Base-by-base conservation (phyloP, 345 rosid species). In the Hibiscus syriacus region DNA sequence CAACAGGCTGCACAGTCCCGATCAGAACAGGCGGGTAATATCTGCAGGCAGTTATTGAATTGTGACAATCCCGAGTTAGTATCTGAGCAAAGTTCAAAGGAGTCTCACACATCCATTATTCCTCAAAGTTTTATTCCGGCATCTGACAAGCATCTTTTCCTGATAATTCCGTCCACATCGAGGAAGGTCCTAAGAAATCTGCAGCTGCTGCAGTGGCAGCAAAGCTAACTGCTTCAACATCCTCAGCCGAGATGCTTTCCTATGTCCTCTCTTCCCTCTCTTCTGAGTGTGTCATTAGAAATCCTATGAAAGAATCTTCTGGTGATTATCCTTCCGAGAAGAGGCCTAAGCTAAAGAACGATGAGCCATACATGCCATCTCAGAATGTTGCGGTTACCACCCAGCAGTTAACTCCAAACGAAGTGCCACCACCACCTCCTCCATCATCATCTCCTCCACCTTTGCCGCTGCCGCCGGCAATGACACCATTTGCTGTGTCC, bases 221-320 rank as follows among this genome's bases (percentile, higher is more conserved):
- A 19, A 85, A 85, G 83, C 82, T 94, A 77, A 85, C 99, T 0
- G 95, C 97, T 52, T 91, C 97, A 10, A 82, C 97, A 32, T 91
- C 96, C 55, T 91, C 99, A 0, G 93, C 86, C 1, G 85, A 91
- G 70, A 87, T 93, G 99, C 96, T 94, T 64, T 87, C 99, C 4
- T 81, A 74, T 16, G 99, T 91, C 61, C 90, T 94, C 60, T 89
- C 98, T 22, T 87, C 99, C 55, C 84, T 94, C 30, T 96, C 93
- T 64, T 89, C 99, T 16, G 97, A 89, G 79, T 92, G 87, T 29
- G 80, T 85, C 78, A 85, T 86, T 4, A 78, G 81, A 46, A 81
- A 84, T 71, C 69, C 84, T 20, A 59, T 55, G 38, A 83, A 82
- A 54, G 89, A 84, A 70, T 58, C 90, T 32, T 70, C 86, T 0